Conservation (phyloP, 1,139 yeast genomes). For the Pichiaceae sp. region DNA sequence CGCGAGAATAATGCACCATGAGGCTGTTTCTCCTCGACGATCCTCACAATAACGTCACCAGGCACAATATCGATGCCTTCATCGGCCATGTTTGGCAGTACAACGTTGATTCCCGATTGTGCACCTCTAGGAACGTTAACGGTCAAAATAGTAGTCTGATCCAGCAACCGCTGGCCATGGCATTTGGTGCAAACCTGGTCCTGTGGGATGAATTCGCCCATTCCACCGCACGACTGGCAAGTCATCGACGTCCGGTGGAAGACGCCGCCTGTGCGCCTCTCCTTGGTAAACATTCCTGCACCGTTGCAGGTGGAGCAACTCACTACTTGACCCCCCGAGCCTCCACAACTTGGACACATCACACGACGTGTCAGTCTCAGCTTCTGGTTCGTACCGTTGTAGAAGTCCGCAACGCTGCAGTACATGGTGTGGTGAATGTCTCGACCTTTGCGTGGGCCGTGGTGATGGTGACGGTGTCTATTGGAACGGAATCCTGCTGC, state of each 20-base stretch:
- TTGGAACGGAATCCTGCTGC: neutral
- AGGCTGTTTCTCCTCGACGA: neutral
- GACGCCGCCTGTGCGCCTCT: slow-evolving; percentile 21
- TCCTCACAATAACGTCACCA: slow-evolving; percentile 53
- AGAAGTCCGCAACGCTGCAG: slow-evolving; percentile 39
- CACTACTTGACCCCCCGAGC: slow-evolving; percentile 31
- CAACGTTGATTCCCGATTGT: slow-evolving; percentile 39
- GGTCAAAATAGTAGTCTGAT: slow-evolving; percentile 42
- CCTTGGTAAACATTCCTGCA: slow-evolving; percentile 26
- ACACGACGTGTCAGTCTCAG: slow-evolving; percentile 35
- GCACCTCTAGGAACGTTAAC: slow-evolving; percentile 48
- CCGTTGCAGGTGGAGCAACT: slow-evolving; percentile 32
- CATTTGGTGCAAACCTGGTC: slow-evolving; percentile 33
- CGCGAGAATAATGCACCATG: slow-evolving; percentile 31
- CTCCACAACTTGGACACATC: slow-evolving; percentile 34
- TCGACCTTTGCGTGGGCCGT: slow-evolving; percentile 27
- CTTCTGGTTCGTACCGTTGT: slow-evolving; percentile 38
- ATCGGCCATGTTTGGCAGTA: slow-evolving; percentile 53
- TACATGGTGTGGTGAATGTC: slow-evolving; percentile 38
- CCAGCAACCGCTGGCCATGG: slow-evolving; percentile 29
- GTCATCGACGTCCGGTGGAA: slow-evolving; percentile 24
- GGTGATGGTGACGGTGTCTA: neutral
- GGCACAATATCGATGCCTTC: slow-evolving; percentile 52
- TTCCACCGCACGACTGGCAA: slow-evolving; percentile 31
- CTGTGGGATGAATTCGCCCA: slow-evolving; percentile 26